Conservation (phyloP, 106 monocot genomes). For the Alisma plantagoaquatica region DNA sequence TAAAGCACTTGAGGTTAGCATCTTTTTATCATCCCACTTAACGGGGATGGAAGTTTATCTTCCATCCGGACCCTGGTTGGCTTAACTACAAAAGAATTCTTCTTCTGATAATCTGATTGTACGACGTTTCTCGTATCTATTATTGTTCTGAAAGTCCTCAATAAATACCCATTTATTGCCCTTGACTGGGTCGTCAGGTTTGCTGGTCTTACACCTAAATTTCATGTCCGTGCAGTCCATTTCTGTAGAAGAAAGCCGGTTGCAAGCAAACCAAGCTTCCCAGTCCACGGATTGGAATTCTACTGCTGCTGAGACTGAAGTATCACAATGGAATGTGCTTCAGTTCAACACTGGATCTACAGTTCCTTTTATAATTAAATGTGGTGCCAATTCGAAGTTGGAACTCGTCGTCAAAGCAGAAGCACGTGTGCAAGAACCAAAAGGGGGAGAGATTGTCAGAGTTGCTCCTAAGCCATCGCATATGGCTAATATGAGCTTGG, state of each 20-base stretch:
- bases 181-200: too few relatives aligned
- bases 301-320: conserved; percentile 37
- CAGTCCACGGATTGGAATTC: conserved; percentile 20
- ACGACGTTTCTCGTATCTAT: too few relatives aligned
- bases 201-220: too few relatives aligned
- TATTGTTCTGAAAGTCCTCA: too few relatives aligned
- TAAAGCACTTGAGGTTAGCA: conserved; percentile 59
- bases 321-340: conserved; percentile 89
- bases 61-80: too few relatives aligned
- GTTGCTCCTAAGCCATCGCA: conserved; percentile 62
- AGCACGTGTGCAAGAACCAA: conserved; percentile 61
- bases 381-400: conserved; percentile 75
- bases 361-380: conserved; percentile 88
- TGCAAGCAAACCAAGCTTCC: conserved; percentile 26
- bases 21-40: not conserved
- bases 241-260: conserved; percentile 35
- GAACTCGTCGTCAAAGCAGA: conserved; percentile 94
- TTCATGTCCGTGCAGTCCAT: conserved; percentile 61
- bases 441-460: conserved; percentile 75
- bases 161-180: too few relatives aligned
- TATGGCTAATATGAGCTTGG: conserved; percentile 70
- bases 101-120: too few relatives aligned
- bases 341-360: conserved; percentile 97
- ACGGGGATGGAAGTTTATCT: too few relatives aligned
- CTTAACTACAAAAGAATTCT: too few relatives aligned